Evolutionary conservation across 345 rosid species (phyloP), one percentile per base, ranked within the genome.

Genomic region (Anacardium occidentale): DNA sequence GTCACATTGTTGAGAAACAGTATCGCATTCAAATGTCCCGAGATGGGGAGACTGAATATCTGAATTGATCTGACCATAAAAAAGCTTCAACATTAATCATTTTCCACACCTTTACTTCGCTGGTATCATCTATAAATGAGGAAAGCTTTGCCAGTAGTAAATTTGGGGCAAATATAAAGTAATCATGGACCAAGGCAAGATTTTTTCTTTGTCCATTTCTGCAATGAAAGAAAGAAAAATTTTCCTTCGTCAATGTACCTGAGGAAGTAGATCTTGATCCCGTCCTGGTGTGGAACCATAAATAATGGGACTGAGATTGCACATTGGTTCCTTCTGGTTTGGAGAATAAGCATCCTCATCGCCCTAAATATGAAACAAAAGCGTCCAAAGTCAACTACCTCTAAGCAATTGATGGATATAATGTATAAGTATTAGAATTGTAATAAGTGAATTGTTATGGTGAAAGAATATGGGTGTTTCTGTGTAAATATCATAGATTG

Each of bases 211-310:
- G 5, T 5, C 4, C 9, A 20, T 2, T 10, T 54, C 0, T 44
- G 32, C 50, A 51, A 57, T 44, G 54, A 24, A 22, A 57, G 24
- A 60, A 17, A 68, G 26, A 42, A 48, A 69, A 57, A 42, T 25
- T 15, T 17, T 18, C 25, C 64, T 6, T 32, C 26, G 29, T 34
- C 24, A 25, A 4, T 25, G 50, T 56, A 79, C 81, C 81, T 68
- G 60, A 57, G 70, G 29, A 50, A 52, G 51, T 60, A 63, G 68
- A 40, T 76, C 59, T 60, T 65, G 62, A 61, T 73, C 77, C 59
- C 66, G 54, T 65, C 52, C 68, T 26, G 61, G 25, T 56, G 26
- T 47, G 40, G 58, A 66, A 62, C 73, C 73, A 20, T 37, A 61
- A 22, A 56, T 55, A 68, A 44, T 20, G 52, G 62, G 37, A 64